Base-by-base conservation (phyloP, 352 stramenopile genomes). In the Phytopythium aichiense region DNA sequence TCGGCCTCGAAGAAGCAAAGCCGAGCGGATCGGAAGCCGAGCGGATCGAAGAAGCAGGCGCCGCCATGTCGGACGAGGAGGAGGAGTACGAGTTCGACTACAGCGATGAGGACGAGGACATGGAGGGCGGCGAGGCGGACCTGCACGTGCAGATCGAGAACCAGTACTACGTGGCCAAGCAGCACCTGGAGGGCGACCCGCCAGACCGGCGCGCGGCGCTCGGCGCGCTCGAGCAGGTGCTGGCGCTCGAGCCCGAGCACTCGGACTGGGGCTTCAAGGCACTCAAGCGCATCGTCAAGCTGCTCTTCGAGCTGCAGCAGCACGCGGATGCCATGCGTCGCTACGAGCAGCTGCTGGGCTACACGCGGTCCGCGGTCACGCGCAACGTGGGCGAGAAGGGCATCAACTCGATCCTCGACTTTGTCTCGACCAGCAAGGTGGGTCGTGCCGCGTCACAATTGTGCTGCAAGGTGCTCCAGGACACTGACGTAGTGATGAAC, bases 371-470 rank as follows among this genome's bases (percentile, higher is more conserved):
- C 56, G 86, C 79, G 50, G 89, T 98, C 43, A 97, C 81, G 64
- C 88, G 92, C 30, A 98, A 98, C 70, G 89, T 96, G 22, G 79
- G 95, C 49, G 94, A 98, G 76, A 98, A 98, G 64, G 94, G 93
- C 40, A 96, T 98, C 66, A 98, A 98, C 76, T 89, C 85, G 43
- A 98, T 98, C 72, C 74, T 98, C 53, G 93, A 98, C 70, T 94
- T 94, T 63, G 89, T 98, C 5, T 96, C 90, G 8, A 91, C 85
- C 9, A 91, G 77, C 74, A 91, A 88, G 70, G 79, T 31, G 28
- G 3, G 28, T 31, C 4, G 28, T 7, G 28, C 28, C 28, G 28
- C 28, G 28, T 31, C 28, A 5, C 28, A 31, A 31, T 7, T 76
- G 42, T 20, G 42, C 40, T 22, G 40, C 40, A 1, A 22, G 20